These are phyloP conservation scores for Coniochaeta sp. DNA, from an alignment of 2,329 filamentous ascomycete genomes.

Conservation along the genomic window DNA sequence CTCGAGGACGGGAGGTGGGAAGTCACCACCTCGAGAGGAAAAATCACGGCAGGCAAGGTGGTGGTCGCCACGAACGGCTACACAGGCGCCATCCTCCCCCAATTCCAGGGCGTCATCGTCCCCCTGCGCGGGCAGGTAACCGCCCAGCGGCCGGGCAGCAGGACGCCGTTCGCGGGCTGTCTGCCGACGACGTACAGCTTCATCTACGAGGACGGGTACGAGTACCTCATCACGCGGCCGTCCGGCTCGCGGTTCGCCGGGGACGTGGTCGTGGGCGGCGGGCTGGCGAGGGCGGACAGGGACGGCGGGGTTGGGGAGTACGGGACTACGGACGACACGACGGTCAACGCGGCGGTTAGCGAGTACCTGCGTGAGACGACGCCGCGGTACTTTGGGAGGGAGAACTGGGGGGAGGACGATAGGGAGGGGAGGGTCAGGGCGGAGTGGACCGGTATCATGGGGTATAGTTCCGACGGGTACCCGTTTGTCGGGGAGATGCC, in stretches of 20 bases:
- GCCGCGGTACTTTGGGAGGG: slow-evolving; percentile 42
- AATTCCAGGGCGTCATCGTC: slow-evolving; percentile 38
- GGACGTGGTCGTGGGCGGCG: slow-evolving; percentile 58
- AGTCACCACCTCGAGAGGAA: slow-evolving; percentile 35
- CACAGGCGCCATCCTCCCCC: slow-evolving; percentile 34
- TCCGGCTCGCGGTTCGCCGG: slow-evolving; percentile 33
- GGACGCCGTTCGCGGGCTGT: slow-evolving; percentile 25
- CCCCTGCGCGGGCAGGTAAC: slow-evolving; percentile 44
- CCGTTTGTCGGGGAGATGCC: slow-evolving; percentile 45
- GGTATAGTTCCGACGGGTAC: slow-evolving; percentile 43
- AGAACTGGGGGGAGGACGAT: slow-evolving; percentile 37
- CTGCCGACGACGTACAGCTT: slow-evolving; percentile 52
- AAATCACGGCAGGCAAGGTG: slow-evolving; percentile 31
- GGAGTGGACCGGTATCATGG: slow-evolving; percentile 52
- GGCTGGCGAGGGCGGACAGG: slow-evolving; percentile 32
- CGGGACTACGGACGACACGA: slow-evolving; percentile 50
- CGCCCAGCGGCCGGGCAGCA: slow-evolving; percentile 28
- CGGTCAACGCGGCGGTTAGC: slow-evolving; percentile 41
- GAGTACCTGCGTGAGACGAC: slow-evolving; percentile 36
- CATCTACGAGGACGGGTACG: slow-evolving; percentile 53
- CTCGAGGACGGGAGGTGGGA: slow-evolving; percentile 22
- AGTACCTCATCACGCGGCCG: slow-evolving; percentile 58
- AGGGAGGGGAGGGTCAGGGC: slow-evolving; percentile 30
- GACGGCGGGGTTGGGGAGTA: slow-evolving; percentile 38
- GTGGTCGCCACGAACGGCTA: slow-evolving; percentile 49